phyloP scores from a whole-genome alignment of 305 asterid genomes.

The Rubia balearica region DNA sequence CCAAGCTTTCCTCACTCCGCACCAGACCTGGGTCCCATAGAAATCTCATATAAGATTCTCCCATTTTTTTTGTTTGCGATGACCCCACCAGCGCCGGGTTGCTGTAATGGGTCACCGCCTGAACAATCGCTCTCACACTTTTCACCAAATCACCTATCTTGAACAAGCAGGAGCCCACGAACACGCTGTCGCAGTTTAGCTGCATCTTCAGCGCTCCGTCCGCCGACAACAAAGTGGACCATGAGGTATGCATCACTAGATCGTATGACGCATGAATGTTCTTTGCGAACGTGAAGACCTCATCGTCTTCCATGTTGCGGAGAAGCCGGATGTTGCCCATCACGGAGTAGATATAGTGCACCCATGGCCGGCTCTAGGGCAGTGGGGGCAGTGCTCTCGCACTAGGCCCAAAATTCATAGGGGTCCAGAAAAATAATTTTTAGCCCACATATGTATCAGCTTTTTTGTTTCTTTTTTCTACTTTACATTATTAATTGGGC shows the following conservation, averaged over 20 bases:
- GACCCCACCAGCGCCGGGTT: constrained; percentile 33
- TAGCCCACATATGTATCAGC: too few relatives aligned
- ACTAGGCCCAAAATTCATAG: too few relatives aligned
- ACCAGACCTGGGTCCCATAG: too few relatives aligned
- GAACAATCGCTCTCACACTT: constrained; percentile 89
- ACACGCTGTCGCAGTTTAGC: constrained; percentile 94
- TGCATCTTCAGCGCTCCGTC: constrained; percentile 99
- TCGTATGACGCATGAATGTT: constrained; percentile 77
- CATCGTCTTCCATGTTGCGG: constrained; percentile 94
- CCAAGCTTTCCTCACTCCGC: too few relatives aligned
- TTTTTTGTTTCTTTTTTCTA: too few relatives aligned
- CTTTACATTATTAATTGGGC: too few relatives aligned
- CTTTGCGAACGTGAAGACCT: constrained; percentile 88
- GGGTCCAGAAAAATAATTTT: too few relatives aligned
- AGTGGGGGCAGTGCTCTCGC: too few relatives aligned
- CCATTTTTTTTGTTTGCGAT: too few relatives aligned
- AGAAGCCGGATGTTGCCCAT: constrained; percentile 87
- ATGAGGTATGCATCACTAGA: constrained; percentile 92
- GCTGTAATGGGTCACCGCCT: constrained; percentile 93
- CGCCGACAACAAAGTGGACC: constrained; percentile 98
- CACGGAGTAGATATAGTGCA: constrained; percentile 88
- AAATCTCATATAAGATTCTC: too few relatives aligned
- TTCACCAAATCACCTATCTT: constrained; percentile 92
- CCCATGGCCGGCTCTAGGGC: constrained; percentile 12
- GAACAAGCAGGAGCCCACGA: constrained; percentile 90